Percentiles rank a stretch among this genome's conserved stretches.
Conservation (phyloP, 75 land plant species). For the Larix kaempferi region DNA sequence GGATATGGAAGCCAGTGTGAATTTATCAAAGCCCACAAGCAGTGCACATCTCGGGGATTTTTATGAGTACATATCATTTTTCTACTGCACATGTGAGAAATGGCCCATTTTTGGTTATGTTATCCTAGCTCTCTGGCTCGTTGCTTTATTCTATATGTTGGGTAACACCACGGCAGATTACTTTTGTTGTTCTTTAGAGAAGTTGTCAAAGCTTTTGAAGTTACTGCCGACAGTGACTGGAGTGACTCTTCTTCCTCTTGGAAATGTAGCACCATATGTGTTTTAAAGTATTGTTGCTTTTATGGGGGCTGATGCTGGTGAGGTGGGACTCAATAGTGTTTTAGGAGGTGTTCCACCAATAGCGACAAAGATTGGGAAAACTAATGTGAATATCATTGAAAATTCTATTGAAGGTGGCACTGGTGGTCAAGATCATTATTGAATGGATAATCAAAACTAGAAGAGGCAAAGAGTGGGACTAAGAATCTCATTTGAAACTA, state of each 20-base stretch:
- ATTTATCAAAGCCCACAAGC: slow-evolving; percentile 41
- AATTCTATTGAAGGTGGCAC: too few species aligned
- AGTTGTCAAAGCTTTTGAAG: slow-evolving; percentile 57
- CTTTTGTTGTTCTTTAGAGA: slow-evolving; percentile 72
- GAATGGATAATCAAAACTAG: too few species aligned
- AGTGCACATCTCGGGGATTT: slow-evolving; percentile 56
- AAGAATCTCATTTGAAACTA: too few species aligned
- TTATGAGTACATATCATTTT: slow-evolving; percentile 65
- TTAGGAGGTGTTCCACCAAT: too few species aligned
- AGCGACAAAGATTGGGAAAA: too few species aligned
- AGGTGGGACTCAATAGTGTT: slow-evolving; percentile 80
- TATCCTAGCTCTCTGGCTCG: slow-evolving; percentile 54
- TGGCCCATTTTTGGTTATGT: slow-evolving; percentile 37
- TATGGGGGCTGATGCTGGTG: slow-evolving; percentile 54
- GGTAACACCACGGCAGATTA: slow-evolving; percentile 87
- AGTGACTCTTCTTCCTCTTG: slow-evolving; percentile 73
- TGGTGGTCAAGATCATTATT: too few species aligned
- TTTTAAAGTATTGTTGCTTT: slow-evolving; percentile 86
- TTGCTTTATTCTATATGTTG: slow-evolving; percentile 65
- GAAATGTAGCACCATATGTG: slow-evolving; percentile 92
- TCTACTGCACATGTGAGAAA: slow-evolving; percentile 52
- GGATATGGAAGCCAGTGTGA: slow-evolving; percentile 45
- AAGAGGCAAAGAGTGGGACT: too few species aligned
- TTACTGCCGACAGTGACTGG: slow-evolving; percentile 80
- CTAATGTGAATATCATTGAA: too few species aligned